A percentile compares a stretch with the other conserved stretches of the same genome.
These are phyloP conservation scores for Esteya vermicola DNA, from an alignment of 2,329 filamentous ascomycete genomes.

Conservation along the genomic window DNA sequence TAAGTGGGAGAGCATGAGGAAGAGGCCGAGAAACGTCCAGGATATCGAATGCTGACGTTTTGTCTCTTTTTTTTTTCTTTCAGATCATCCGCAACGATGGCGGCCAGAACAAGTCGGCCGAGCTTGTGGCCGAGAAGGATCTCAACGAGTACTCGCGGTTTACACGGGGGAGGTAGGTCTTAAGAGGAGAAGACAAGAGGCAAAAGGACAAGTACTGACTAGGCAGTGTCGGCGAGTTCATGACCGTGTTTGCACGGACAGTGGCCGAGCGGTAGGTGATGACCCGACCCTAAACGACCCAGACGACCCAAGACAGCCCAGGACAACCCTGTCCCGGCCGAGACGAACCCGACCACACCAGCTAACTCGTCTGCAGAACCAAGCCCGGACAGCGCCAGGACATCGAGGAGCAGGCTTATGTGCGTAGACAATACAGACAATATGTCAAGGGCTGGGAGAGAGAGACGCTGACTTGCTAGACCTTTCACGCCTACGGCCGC, in stretches of 20 bases:
- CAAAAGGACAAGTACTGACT: slow-evolving; percentile 8
- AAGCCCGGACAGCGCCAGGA: slow-evolving; percentile 66
- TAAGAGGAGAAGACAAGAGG: slow-evolving; percentile 4
- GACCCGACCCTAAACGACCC: too few relatives aligned
- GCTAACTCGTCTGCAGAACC: slow-evolving; percentile 29
- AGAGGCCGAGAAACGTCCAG: not conserved
- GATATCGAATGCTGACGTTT: not conserved
- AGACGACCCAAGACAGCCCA: too few relatives aligned
- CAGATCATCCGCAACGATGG: slow-evolving; percentile 68
- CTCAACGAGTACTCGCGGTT: slow-evolving; percentile 69
- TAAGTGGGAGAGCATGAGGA: slow-evolving; percentile 31
- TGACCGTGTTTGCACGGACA: slow-evolving; percentile 75
- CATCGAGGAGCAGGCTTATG: slow-evolving; percentile 58
- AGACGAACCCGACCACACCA: not conserved
- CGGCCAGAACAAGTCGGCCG: slow-evolving; percentile 4
- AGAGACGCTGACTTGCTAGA: slow-evolving; percentile 4
- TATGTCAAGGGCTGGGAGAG: not conserved
- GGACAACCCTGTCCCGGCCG: not conserved
- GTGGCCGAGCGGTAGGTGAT: slow-evolving; percentile 57
- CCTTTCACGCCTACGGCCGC: slow-evolving; percentile 58
- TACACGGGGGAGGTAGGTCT: slow-evolving; percentile 49
- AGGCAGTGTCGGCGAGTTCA: slow-evolving; percentile 22
- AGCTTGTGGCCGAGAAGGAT: slow-evolving; percentile 49
- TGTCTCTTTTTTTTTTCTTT: not conserved
- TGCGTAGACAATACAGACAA: not conserved